Evolutionary conservation across 139 green algal species (phyloP), one percentile per base, ranked within the genome.

Genomic region (Tetradesmus obliquus): DNA sequence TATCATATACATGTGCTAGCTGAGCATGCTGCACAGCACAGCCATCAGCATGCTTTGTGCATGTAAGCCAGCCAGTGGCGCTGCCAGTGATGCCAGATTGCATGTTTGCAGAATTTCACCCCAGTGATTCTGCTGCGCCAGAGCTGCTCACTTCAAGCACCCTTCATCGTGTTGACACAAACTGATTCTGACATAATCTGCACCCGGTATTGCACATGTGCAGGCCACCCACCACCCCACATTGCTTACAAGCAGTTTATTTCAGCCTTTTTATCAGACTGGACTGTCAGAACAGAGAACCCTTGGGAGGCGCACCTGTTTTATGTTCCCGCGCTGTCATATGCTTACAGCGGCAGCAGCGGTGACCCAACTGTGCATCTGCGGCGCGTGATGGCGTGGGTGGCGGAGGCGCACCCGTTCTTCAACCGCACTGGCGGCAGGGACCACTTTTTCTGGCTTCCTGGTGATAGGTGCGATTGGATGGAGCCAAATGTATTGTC

Each of bases 261-360:
- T 3, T 45, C 54, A 0, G 24, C 15, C 1, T 58, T 91, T 1
- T 10, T 91, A 24, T 12, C 53, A 8, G 76, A 86, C 19, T 86
- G 76, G 76, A 54, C 53, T 13, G 55, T 86, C 20, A 17, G 87
- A 2, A 95, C 93, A 86, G 90, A 94, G 57, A 93, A 93, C 79
- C 91, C 93, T 7, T 91, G 83, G 53, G 93, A 93, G 69, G 93
- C 91, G 15, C 93, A 94, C 91, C 79, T 95, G 7, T 95, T 95
- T 66, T 93, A 84, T 32, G 85, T 94, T 15, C 92, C 92, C 5
- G 92, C 93, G 0, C 80, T 85, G 83, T 72, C 90, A 32, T 95
- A 94, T 69, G 32, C 90, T 2, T 94, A 95, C 90, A 87, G 45
- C 24, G 87, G 66, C 88, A 95, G 94, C 80, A 74, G 79, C n/a